These are phyloP conservation scores for Mercurialis annua DNA, from an alignment of 345 rosid species.

Conservation along the genomic window DNA sequence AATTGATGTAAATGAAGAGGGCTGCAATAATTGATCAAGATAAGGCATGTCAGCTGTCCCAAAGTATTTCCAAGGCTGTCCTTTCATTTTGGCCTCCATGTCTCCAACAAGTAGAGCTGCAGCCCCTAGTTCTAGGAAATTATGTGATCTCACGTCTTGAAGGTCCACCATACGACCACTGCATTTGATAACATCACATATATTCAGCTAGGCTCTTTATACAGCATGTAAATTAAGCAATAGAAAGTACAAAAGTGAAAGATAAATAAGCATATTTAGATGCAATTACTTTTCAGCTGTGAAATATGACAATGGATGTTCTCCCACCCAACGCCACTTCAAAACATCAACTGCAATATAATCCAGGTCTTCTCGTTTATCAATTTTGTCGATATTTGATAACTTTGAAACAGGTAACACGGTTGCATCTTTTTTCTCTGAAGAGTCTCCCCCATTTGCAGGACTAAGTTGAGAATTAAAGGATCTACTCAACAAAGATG, in stretches of 20 bases:
- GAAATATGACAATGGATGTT: constrained; percentile 45
- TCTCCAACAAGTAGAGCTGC: constrained; percentile 93
- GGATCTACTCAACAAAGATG: constrained; percentile 82
- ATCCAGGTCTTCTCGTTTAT: constrained; percentile 55
- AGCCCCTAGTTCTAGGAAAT: constrained; percentile 91
- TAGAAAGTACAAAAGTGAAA: neutral
- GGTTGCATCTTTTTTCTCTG: constrained; percentile 59
- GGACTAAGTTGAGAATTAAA: constrained; percentile 77
- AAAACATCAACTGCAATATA: constrained; percentile 74
- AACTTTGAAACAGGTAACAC: constrained; percentile 56
- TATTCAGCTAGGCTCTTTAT: constrained; percentile 9
- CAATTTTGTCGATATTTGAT: constrained; percentile 60
- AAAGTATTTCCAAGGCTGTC: constrained; percentile 87
- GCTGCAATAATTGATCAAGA: constrained; percentile 92
- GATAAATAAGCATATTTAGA: neutral
- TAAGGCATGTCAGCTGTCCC: constrained; percentile 92
- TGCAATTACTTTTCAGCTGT: constrained; percentile 66
- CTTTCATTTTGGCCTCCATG: constrained; percentile 89
- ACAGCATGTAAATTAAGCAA: neutral
- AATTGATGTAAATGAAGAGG: constrained; percentile 69
- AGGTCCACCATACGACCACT: constrained; percentile 60
- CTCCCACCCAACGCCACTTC: constrained; percentile 90
- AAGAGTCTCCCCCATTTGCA: constrained; percentile 58
- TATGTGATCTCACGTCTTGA: constrained; percentile 66
- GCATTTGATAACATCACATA: constrained; percentile 15